Percentiles rank a stretch among this genome's conserved stretches.
These are phyloP conservation scores for Whalleya microplaca DNA, from an alignment of 2,329 filamentous ascomycete species.

Conservation along the genomic window DNA sequence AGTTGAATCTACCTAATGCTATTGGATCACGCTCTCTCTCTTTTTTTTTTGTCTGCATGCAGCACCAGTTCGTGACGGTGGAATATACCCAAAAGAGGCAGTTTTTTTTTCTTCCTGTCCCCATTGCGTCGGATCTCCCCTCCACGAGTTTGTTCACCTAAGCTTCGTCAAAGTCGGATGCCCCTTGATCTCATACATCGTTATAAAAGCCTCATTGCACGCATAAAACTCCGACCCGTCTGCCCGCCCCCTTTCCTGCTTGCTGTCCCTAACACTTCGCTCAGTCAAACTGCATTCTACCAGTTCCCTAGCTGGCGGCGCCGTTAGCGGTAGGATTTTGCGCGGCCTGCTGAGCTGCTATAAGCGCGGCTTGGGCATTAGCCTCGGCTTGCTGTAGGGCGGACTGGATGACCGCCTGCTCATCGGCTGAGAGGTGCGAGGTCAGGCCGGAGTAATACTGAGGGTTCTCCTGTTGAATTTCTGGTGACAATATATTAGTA, in stretches of 20 bases:
- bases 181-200: too few relatives aligned
- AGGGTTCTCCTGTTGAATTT: slow-evolving; percentile 87
- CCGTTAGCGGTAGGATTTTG: slow-evolving; percentile 21
- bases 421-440: slow-evolving; percentile 75
- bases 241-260: background rate
- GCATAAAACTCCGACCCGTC: background rate
- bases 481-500: slow-evolving; percentile 51
- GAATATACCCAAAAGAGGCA: background rate
- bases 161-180: too few relatives aligned
- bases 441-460: slow-evolving; percentile 84
- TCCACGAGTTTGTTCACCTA: too few relatives aligned
- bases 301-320: slow-evolving; percentile 11
- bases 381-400: slow-evolving; percentile 73
- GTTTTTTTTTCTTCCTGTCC: background rate
- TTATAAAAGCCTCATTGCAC: too few relatives aligned
- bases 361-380: slow-evolving; percentile 44
- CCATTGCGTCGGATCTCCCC: background rate
- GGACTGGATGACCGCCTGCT: slow-evolving; percentile 78
- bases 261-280: background rate
- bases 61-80: background rate
- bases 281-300: too few relatives aligned
- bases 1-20: slow-evolving; percentile 2
- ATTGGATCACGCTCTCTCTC: slow-evolving; percentile 1
- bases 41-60: slow-evolving; percentile 10
- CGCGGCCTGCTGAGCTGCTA: slow-evolving; percentile 24